Evolutionary conservation across 768 basidiomycete genomes (phyloP), one percentile per base, ranked within the genome.

Genomic region (Boletus pseudopeckii): DNA sequence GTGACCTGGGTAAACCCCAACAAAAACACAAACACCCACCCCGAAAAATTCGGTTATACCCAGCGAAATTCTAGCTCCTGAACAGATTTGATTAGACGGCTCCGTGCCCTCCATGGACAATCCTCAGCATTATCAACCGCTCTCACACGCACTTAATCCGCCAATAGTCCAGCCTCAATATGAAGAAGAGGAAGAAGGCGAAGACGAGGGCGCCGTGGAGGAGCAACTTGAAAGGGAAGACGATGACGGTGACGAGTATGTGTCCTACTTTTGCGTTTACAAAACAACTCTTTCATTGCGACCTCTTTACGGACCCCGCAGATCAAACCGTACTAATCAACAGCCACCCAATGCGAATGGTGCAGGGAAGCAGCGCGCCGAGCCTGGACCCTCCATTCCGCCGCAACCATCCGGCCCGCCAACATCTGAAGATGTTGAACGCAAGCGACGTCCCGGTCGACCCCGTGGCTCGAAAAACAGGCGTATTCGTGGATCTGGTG

Each of bases 381-480:
- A 58, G 30, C 61, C 72, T 55, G 41, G 65, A 42, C 71, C 68
- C 43, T 57, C 70, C 15, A 56, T 65, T 48, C 67, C 64, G 13
- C 52, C 64, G 40, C 62, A 66, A 37, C 41, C 59, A 20, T 45
- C 64, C 20, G 58, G 55, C 17, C 59, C 57, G 43, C 48, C 57
- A 7, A 30, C 34, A 26, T 69, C 64, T 55, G 70, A 76, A 56
- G 71, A 64, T 53, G 69, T 37, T 0, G 76, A 80, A 36, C 75
- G 75, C 57, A 89, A 89, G 70, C 82, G 89, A 48, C 82, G 84
- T 42, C 88, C 88, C 24, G 89, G 89, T 58, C 82, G 89, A 55
- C 89, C 89, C 33, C 77, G 86, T 56, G 89, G 89, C 26, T 90
- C 88, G 14, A 89, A 90, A 68, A 90, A 87, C 62, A 78, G 84